Base-by-base conservation (phyloP, 192 early-diverging fungal genomes). In the Podila epigama region DNA sequence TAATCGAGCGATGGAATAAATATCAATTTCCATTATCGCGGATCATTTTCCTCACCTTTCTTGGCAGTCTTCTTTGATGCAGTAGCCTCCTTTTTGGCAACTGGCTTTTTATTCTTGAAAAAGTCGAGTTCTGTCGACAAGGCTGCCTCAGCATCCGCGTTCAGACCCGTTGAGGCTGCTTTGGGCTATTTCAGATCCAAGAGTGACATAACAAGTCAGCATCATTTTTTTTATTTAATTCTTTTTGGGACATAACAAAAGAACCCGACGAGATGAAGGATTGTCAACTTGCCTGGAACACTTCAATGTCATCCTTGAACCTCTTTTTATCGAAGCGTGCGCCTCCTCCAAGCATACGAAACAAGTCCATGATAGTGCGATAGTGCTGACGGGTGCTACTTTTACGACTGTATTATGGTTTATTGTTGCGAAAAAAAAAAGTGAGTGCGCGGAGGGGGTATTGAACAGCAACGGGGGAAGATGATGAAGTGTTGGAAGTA, bases 281-380 rank as follows among this genome's bases (percentile, higher is more conserved):
- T 34, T 8, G 18, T 28, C n/a, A 18, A 20, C 62, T 67, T 88
- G 89, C 91, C 73, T 96, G 84, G 83, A 97, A 94, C 16, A 95
- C 70, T 8, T 91, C 82, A 53, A 96, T 85, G 65, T 96, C 96
- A 3, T 90, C 82, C 56, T 89, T 82, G 79, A 94, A 96, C 16
- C 92, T 87, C 50, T 83, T 84, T 64, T 90, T 92, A 83, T 98
- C 89, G 60, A 98, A 98, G 67, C 85, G 91, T 10, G 96, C 92
- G 10, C 97, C 97, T 16, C 89, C 84, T 33, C 94, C 93, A 18
- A 98, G 85, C 41, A 94, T 81, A 55, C 90, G 87, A 86, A 98
- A 96, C 64, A 98, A 80, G 83, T 97, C 94, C 73, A 77, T 77
- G 59, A 12, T 68, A n/a, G n/a, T n/a, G n/a, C n/a, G n/a, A n/a